Base-by-base conservation (phyloP, 352 stramenopile genomes). In the Pythium monospermum region DNA sequence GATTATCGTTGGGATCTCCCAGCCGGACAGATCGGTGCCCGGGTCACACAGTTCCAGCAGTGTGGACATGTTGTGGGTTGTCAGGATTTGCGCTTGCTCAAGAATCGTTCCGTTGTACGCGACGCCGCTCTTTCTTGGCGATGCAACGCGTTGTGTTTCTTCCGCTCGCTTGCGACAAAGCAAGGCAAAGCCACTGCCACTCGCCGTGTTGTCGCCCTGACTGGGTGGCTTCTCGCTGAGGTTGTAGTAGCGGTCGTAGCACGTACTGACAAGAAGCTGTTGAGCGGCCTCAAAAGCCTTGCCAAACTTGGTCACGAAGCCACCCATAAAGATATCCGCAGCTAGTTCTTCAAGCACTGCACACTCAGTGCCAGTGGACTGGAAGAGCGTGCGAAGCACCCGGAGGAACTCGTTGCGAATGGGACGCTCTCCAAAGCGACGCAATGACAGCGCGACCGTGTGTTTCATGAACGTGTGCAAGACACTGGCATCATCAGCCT, bases 41-140 rank as follows among this genome's bases (percentile, higher is more conserved):
- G 61, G 46, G 10, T 52, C 21, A 22, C 38, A 51, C 2, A 38
- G 21, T 13, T 50, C 32, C 25, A 61, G 61, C 19, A 66, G 40
- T 40, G 52, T 49, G 12, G 41, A 45, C 16, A 66, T 44, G 47
- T 66, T 66, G 52, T 66, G 58, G 30, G 39, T 57, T 18, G 52
- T 66, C 28, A 61, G 53, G 4, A 66, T 50, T 35, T 66, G 39
- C 10, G 46, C 28, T 21, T 66, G 53, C 59, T 66, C 59, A 28
- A 66, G 57, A n/a, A 59, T 5, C 35, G 30, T 40, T 22, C 48
- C 48, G 31, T 47, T 66, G n/a, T 16, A 23, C 3, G 53, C 47
- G 23, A 62, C 21, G 15, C 54, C 15, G 25, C 31, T 22, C 18
- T 28, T 32, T 21, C 15, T 39, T 12, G 6, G 3, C 28, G 6